Percentiles rank a stretch among this genome's conserved stretches.
Evolutionary conservation across 2,329 filamentous ascomycete species (phyloP).

Genomic region (Venturia effusa): DNA sequence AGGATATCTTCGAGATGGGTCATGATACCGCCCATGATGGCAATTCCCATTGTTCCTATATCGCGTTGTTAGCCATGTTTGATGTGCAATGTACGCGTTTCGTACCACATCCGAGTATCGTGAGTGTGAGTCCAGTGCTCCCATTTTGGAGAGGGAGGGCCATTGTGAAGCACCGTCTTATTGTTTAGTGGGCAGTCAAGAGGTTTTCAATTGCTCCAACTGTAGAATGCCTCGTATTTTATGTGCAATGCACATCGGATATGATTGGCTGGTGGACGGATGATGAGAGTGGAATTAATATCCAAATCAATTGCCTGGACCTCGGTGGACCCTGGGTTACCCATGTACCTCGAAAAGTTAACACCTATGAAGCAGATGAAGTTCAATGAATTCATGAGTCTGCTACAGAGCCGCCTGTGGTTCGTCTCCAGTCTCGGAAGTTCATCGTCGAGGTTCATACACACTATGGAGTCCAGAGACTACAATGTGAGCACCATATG

Average conservation of each 20-base stretch:
- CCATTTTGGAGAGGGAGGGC: not conserved
- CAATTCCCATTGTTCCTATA: constrained; percentile 72
- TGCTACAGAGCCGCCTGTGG: not conserved
- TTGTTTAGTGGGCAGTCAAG: not conserved
- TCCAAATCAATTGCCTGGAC: not conserved
- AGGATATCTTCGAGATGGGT: constrained; percentile 46
- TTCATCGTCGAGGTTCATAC: not conserved
- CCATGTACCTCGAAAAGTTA: not conserved
- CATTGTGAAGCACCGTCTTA: not conserved
- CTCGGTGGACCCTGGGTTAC: not conserved
- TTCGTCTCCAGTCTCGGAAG: not conserved
- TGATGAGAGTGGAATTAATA: not conserved
- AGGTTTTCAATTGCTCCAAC: not conserved
- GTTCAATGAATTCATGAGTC: constrained; percentile 7
- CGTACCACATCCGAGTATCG: constrained; percentile 73
- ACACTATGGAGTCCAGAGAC: constrained; percentile 13
- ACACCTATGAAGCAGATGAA: not conserved
- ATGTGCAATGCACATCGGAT: not conserved
- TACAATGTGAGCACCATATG: constrained; percentile 13
- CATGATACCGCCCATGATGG: constrained; percentile 72
- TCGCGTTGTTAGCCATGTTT: not conserved
- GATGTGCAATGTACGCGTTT: constrained; percentile 14
- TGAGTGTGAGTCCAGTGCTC: constrained; percentile 49
- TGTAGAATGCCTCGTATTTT: not conserved
- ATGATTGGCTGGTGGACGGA: not conserved